Conservation (phyloP, 2,329 filamentous ascomycete species). For the Botrytis fabae region DNA sequence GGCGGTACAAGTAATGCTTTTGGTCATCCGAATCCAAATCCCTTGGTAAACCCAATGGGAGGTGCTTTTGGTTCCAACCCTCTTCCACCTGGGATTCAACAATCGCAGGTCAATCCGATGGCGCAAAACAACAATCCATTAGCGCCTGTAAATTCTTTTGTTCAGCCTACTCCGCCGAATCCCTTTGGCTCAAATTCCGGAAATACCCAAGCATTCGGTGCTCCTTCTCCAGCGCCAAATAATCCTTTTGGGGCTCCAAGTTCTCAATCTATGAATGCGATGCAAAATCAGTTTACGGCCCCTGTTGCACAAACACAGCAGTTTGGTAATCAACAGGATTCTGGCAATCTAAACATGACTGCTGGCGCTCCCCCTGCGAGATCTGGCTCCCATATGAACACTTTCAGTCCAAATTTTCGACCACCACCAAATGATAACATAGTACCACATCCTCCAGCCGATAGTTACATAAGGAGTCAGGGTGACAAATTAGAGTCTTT, state of each 20-base stretch:
- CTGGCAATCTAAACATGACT: background rate
- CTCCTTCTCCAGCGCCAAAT: constrained; percentile 15
- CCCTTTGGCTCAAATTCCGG: constrained; percentile 14
- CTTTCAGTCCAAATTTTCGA: constrained; percentile 21
- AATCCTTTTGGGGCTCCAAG: constrained; percentile 23
- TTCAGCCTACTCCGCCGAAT: constrained; percentile 44
- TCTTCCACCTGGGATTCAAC: constrained; percentile 12
- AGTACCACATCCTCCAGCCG: constrained; percentile 26
- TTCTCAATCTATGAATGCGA: constrained; percentile 4
- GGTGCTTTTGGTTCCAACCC: constrained; percentile 19
- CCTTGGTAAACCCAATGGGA: constrained; percentile 24
- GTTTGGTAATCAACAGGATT: background rate
- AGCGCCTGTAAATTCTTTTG: constrained; percentile 38
- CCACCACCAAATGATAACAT: constrained; percentile 16
- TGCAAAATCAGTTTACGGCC: background rate
- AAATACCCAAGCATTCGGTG: constrained; percentile 47
- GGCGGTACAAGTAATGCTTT: constrained; percentile 16
- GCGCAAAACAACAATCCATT: constrained; percentile 14
- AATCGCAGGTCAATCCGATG: constrained; percentile 7
- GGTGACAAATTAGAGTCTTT: constrained; percentile 53
- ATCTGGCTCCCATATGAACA: background rate
- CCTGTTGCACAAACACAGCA: background rate
- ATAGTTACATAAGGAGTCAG: constrained; percentile 31
- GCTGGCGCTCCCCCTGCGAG: background rate
- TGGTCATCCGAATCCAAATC: constrained; percentile 17